phyloP scores from a whole-genome alignment of 2,329 filamentous ascomycete genomes.

The Hymenoscyphus albidus region DNA sequence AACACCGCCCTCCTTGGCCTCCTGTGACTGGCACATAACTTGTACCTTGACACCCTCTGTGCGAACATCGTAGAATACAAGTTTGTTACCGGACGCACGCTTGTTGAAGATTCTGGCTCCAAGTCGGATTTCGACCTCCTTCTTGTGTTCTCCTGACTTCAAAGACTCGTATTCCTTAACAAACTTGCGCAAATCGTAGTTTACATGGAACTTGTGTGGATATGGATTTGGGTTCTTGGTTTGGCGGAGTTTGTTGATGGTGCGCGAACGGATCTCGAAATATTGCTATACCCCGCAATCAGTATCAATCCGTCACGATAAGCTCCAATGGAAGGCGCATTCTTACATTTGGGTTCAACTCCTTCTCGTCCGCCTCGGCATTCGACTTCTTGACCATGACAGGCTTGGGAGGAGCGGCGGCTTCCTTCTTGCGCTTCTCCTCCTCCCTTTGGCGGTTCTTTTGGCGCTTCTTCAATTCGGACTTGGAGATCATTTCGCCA shows the following conservation, averaged over 20 bases:
- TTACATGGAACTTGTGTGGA: conserved; percentile 88
- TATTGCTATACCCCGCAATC: conserved; percentile 60
- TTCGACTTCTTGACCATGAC: conserved; percentile 54
- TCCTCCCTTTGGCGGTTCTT: conserved; percentile 86
- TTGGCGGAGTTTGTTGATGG: conserved; percentile 71
- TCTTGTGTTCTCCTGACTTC: conserved; percentile 81
- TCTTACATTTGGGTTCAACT: conserved; percentile 69
- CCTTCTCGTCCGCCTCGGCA: conserved; percentile 59
- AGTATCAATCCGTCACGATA: conserved; percentile 9
- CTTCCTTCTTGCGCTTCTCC: conserved; percentile 84
- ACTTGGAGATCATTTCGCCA: conserved; percentile 81
- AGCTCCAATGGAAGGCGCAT: conserved; percentile 20
- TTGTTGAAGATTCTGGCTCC: conserved; percentile 88
- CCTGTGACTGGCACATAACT: conserved; percentile 85
- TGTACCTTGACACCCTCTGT: conserved; percentile 76
- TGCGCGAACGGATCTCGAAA: conserved; percentile 89
- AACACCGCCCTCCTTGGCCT: conserved; percentile 60
- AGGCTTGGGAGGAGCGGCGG: conserved; percentile 57
- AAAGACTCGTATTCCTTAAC: conserved; percentile 72
- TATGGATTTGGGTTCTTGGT: conserved; percentile 78
- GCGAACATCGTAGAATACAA: conserved; percentile 87
- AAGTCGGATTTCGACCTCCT: conserved; percentile 70
- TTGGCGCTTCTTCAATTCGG: conserved; percentile 89
- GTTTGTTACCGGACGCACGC: conserved; percentile 75
- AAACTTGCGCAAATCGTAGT: conserved; percentile 78